Evolutionary conservation across 768 basidiomycete genomes (phyloP), one percentile per base, ranked within the genome.

Genomic region (Botryobasidium botryosum): DNA sequence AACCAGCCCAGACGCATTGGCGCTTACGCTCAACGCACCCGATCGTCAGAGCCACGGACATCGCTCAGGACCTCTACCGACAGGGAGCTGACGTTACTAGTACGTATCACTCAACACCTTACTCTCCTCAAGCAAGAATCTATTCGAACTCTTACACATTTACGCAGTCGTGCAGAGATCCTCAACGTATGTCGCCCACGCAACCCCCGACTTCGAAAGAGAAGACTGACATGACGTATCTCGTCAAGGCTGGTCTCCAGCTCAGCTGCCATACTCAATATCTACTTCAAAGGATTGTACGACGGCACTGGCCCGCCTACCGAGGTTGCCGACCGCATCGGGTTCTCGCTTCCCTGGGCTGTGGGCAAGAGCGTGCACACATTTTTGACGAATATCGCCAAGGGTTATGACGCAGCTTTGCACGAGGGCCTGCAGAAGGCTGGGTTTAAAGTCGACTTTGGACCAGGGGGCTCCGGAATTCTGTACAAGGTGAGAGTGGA

Each of bases 131-230:
- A n/a, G n/a, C n/a, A n/a, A n/a, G n/a, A n/a, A n/a, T n/a, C n/a
- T n/a, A n/a, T n/a, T n/a, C n/a, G n/a, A n/a, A n/a, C n/a, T n/a
- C n/a, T n/a, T n/a, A n/a, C n/a, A n/a, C n/a, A n/a, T n/a, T n/a
- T n/a, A n/a, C n/a, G n/a, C n/a, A n/a, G n/a, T 61, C 20, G 52
- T 61, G 1, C 60, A 61, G 46, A 49, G 60, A n/a, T 53, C 52
- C 6, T 39, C 48, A 4, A 61, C 58, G 8, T 62, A 59, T 36
- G 55, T 56, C n/a, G n/a, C n/a, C n/a, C n/a, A n/a, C n/a, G n/a
- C n/a, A n/a, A n/a, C n/a, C n/a, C n/a, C n/a, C n/a, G n/a, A n/a
- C n/a, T n/a, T n/a, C n/a, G n/a, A n/a, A n/a, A n/a, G n/a, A n/a
- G n/a, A n/a, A n/a, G n/a, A n/a, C n/a, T n/a, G n/a, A n/a, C n/a